Evolutionary conservation across 192 early-diverging fungal genomes (phyloP).

Genomic region (Rhizophlyctis rosea): DNA sequence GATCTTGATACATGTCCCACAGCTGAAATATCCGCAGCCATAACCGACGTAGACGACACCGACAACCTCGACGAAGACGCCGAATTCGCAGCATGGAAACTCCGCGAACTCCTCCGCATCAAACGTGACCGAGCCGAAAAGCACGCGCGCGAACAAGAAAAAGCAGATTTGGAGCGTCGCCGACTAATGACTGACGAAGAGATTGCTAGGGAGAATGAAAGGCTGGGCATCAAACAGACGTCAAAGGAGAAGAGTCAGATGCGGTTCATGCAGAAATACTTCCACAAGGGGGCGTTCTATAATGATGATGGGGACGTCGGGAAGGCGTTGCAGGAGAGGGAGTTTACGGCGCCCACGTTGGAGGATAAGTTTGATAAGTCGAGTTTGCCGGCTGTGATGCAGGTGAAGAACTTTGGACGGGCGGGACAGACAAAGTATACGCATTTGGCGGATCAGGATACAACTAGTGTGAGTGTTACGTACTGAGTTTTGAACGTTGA

Average conservation of each 20-base stretch:
- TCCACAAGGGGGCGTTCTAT: constrained; percentile 88
- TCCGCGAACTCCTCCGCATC: constrained; percentile 83
- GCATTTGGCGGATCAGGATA: constrained; percentile 81
- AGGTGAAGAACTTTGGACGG: constrained; percentile 86
- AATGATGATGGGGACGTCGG: constrained; percentile 52
- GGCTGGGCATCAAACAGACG: constrained; percentile 53
- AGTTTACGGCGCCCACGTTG: constrained; percentile 69
- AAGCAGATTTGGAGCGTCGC: constrained; percentile 74
- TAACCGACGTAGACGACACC: constrained; percentile 81
- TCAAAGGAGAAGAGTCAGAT: constrained; percentile 58
- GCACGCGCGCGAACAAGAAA: constrained; percentile 65
- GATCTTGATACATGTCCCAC: constrained; percentile 12
- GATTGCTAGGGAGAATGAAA: constrained; percentile 67
- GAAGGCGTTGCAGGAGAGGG: constrained; percentile 57
- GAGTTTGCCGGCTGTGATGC: constrained; percentile 81
- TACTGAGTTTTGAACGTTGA: neutral
- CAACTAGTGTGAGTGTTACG: constrained; percentile 46
- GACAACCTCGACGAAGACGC: constrained; percentile 84
- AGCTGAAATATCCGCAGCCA: constrained; percentile 40
- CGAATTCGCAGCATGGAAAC: constrained; percentile 88
- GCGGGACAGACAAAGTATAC: constrained; percentile 87
- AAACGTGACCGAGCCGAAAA: constrained; percentile 81
- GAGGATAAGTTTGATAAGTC: constrained; percentile 68
- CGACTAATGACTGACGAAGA: constrained; percentile 84
- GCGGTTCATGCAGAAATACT: constrained; percentile 75